phyloP scores from a whole-genome alignment of 441 rosid genomes.

The Populus trichocarpa region DNA sequence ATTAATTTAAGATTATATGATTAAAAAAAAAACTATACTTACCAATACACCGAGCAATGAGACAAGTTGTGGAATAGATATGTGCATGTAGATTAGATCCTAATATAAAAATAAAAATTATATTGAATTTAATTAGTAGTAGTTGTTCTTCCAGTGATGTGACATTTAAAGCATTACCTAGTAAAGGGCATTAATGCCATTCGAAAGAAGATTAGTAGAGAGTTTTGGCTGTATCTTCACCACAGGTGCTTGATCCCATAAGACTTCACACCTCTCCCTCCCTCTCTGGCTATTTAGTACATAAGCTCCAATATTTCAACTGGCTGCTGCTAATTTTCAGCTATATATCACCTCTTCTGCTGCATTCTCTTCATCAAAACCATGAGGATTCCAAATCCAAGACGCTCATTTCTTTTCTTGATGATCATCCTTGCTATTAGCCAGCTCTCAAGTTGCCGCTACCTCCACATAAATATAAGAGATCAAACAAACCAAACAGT shows the following conservation, averaged over 20 bases:
- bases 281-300: neutral
- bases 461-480: conserved; percentile 13
- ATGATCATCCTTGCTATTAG: conserved; percentile 26
- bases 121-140: neutral
- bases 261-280: neutral
- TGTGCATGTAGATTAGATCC: too few species aligned
- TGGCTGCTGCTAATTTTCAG: conserved; percentile 7
- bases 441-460: conserved; percentile 36
- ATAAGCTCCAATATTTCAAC: conserved; percentile 8
- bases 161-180: neutral
- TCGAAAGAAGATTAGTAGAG: neutral
- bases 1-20: too few species aligned
- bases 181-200: conserved; percentile 24
- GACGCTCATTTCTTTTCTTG: conserved; percentile 21
- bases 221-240: conserved; percentile 25
- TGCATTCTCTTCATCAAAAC: neutral
- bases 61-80: too few species aligned
- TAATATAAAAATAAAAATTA: too few species aligned
- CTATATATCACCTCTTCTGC: neutral
- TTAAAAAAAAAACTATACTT: too few species aligned
- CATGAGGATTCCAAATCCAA: conserved; percentile 33
- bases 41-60: too few species aligned
- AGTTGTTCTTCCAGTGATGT: neutral
- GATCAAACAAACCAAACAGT: conserved; percentile 16
- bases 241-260: conserved; percentile 15